These are phyloP conservation scores for Xylariales sp. DNA, from an alignment of 2,329 filamentous ascomycete genomes.

Conservation along the genomic window DNA sequence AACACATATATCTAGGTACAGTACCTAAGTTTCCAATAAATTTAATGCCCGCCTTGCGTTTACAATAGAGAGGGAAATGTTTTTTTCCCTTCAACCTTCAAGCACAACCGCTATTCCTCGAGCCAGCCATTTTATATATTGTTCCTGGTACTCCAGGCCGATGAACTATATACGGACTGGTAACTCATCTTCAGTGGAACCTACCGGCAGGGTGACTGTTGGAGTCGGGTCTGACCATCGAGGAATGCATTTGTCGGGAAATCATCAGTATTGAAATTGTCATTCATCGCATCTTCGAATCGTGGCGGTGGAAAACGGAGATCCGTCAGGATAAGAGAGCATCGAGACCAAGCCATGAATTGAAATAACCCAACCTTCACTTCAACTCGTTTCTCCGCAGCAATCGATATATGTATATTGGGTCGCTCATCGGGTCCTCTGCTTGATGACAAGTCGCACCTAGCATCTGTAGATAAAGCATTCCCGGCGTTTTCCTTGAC, in stretches of 20 bases:
- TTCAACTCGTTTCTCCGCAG: constrained; percentile 23
- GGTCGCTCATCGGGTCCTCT: constrained; percentile 20
- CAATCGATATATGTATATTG: constrained; percentile 22
- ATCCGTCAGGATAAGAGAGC: constrained; percentile 29
- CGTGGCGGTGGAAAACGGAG: constrained; percentile 28
- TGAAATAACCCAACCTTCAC: constrained; percentile 23
- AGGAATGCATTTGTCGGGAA: constrained; percentile 31
- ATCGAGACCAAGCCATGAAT: constrained; percentile 25
- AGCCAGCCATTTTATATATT: constrained; percentile 15
- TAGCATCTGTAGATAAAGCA: constrained; percentile 18
- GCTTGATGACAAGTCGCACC: constrained; percentile 18
- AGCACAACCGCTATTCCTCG: not conserved
- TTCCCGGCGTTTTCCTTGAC: constrained; percentile 9
- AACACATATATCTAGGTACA: no score
- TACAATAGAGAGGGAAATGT: no score
- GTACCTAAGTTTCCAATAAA: no score
- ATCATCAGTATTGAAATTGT: constrained; percentile 19
- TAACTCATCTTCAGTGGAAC: constrained; percentile 23
- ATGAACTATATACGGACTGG: constrained; percentile 25
- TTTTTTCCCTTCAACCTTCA: not conserved
- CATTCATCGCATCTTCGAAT: constrained; percentile 24
- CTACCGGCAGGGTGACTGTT: constrained; percentile 29
- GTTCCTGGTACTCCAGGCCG: constrained; percentile 19
- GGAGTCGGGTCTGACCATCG: constrained; percentile 27
- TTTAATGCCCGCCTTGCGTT: no score